A percentile compares a stretch with the other conserved stretches of the same genome.
Evolutionary conservation across 768 basidiomycete genomes (phyloP).

Genomic region (Lactarius tabidus): DNA sequence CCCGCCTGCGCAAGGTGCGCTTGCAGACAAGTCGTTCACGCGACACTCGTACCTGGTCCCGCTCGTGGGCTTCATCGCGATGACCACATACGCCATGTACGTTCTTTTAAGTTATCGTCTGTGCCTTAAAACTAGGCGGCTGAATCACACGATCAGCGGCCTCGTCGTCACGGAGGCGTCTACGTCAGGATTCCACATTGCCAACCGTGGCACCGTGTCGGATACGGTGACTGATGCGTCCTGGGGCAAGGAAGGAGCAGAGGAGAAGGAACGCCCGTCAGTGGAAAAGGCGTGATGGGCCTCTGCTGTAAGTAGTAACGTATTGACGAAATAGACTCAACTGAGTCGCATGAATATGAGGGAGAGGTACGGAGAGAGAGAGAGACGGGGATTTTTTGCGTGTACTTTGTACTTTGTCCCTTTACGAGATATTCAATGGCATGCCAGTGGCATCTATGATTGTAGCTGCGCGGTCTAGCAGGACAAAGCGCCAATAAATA

Average conservation of each 20-base stretch:
- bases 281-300: not conserved
- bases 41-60: constrained; percentile 59
- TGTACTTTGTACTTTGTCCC: not conserved
- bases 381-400: not conserved
- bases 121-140: not conserved
- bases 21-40: constrained; percentile 48
- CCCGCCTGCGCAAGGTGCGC: constrained; percentile 54
- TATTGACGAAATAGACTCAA: not conserved
- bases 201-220: constrained; percentile 43
- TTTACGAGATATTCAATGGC: not conserved
- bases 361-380: too few species aligned
- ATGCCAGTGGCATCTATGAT: constrained; percentile 1
- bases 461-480: not conserved
- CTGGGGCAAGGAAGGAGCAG: not conserved
- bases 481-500: not conserved
- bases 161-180: constrained; percentile 49
- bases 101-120: constrained; percentile 27
- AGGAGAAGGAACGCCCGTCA: not conserved
- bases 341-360: not conserved
- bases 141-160: constrained; percentile 38
- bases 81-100: constrained; percentile 56
- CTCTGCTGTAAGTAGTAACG: not conserved
- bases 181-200: constrained; percentile 48
- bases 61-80: constrained; percentile 52
- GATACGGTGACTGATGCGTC: constrained; percentile 24